Conservation (phyloP, 1,284 basidiomycete species). For the Macrocystidia cucumis region DNA sequence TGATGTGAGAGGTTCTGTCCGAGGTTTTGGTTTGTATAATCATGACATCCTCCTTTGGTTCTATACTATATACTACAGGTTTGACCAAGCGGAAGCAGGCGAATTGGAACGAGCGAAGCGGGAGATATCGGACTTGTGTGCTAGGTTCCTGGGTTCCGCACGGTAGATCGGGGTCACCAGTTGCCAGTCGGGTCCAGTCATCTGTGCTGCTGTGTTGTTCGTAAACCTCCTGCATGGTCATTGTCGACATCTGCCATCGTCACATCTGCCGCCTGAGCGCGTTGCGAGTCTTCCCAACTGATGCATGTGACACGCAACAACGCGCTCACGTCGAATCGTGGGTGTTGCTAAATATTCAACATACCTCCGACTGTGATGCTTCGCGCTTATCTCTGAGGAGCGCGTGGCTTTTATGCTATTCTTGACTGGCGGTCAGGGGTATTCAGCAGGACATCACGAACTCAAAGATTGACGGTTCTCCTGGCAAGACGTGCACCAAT, state of each 20-base stretch:
- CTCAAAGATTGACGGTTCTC: neutral
- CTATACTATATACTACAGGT: too few species aligned
- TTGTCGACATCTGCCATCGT: neutral
- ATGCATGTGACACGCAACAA: neutral
- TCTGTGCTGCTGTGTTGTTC: neutral
- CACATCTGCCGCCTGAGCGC: too few species aligned
- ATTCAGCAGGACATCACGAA: neutral
- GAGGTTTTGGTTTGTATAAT: too few species aligned
- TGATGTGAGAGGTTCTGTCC: too few species aligned
- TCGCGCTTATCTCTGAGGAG: too few species aligned
- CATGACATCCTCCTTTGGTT: too few species aligned
- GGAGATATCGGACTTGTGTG: too few species aligned
- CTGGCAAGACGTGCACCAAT: too few species aligned
- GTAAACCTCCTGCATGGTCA: neutral
- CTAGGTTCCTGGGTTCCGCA: neutral
- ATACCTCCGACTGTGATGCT: too few species aligned
- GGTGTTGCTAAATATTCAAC: neutral
- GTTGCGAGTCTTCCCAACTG: too few species aligned
- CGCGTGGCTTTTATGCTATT: conserved; percentile 1
- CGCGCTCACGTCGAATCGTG: neutral
- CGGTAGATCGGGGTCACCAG: neutral
- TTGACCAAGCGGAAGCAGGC: too few species aligned
- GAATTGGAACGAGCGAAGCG: too few species aligned
- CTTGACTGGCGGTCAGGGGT: neutral
- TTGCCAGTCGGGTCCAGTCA: neutral